These are phyloP conservation scores for Rhizoclosmatium sp. DNA, from an alignment of 192 early-diverging fungal genomes.

Conservation along the genomic window DNA sequence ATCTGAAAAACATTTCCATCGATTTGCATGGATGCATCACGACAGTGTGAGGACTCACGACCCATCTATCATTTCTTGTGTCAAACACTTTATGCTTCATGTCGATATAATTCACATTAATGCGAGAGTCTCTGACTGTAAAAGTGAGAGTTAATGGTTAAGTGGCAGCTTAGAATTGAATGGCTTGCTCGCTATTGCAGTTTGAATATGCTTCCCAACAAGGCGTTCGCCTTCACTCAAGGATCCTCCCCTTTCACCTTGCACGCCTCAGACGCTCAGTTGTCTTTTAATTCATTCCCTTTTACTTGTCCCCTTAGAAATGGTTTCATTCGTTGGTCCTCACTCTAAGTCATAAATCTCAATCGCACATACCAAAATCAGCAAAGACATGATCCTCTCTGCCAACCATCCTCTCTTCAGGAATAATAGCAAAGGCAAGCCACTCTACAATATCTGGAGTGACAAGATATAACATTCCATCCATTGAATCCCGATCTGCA, in stretches of 20 bases:
- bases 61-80: background rate
- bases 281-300: background rate
- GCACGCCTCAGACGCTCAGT: too few species aligned
- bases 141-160: too few species aligned
- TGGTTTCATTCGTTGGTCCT: background rate
- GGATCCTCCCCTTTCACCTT: too few species aligned
- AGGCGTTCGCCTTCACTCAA: too few species aligned
- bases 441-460: constrained; percentile 13
- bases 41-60: background rate
- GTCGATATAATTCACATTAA: background rate
- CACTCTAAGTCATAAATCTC: background rate
- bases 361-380: background rate
- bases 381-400: constrained; percentile 1
- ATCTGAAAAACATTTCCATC: background rate
- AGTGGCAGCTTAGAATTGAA: too few species aligned
- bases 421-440: background rate
- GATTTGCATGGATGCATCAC: constrained; percentile 20
- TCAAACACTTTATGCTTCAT: background rate
- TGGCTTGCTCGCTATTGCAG: too few species aligned
- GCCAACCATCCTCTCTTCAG: background rate
- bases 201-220: too few species aligned
- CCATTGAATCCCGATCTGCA: background rate
- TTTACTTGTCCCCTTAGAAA: background rate
- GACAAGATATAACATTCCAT: background rate
- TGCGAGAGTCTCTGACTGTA: background rate